phyloP scores from a whole-genome alignment of 768 basidiomycete species.

The Russula lepida region DNA sequence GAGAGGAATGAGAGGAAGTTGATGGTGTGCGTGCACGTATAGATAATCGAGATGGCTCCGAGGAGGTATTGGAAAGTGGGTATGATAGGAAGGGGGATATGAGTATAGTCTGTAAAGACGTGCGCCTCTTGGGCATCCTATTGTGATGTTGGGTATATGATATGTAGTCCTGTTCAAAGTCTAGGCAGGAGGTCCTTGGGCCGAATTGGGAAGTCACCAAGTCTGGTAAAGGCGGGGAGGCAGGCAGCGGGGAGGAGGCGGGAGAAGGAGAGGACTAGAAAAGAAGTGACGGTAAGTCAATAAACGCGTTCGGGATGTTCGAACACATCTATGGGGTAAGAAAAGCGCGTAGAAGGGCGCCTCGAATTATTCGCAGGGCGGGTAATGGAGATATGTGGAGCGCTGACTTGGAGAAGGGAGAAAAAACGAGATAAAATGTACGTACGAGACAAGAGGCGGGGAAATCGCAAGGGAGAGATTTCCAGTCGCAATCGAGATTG shows the following conservation, averaged over 20 bases:
- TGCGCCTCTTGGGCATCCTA: slow-evolving; percentile 43
- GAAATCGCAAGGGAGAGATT: background rate
- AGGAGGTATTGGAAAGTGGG: slow-evolving; percentile 23
- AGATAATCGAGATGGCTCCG: slow-evolving; percentile 23
- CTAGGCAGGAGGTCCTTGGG: background rate
- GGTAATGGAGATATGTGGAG: background rate
- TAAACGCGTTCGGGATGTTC: background rate
- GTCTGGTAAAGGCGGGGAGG: slow-evolving; percentile 1
- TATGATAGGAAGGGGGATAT: slow-evolving; percentile 39
- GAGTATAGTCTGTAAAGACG: slow-evolving; percentile 46
- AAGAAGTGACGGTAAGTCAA: background rate
- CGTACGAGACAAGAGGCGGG: background rate
- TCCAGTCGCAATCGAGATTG: background rate
- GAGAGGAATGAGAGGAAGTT: slow-evolving; percentile 14
- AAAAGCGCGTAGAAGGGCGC: background rate
- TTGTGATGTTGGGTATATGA: slow-evolving; percentile 2
- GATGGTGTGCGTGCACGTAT: slow-evolving; percentile 20
- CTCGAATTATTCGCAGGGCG: background rate
- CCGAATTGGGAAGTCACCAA: slow-evolving; percentile 2
- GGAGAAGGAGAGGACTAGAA: slow-evolving; percentile 3
- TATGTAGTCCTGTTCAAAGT: background rate
- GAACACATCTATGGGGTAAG: background rate
- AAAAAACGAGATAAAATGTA: background rate
- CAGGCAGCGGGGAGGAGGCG: background rate
- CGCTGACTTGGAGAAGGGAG: background rate